A percentile compares a stretch with the other conserved stretches of the same genome.
phyloP scores from a whole-genome alignment of 148 eudicot genomes.

The Euryodendron excelsum region DNA sequence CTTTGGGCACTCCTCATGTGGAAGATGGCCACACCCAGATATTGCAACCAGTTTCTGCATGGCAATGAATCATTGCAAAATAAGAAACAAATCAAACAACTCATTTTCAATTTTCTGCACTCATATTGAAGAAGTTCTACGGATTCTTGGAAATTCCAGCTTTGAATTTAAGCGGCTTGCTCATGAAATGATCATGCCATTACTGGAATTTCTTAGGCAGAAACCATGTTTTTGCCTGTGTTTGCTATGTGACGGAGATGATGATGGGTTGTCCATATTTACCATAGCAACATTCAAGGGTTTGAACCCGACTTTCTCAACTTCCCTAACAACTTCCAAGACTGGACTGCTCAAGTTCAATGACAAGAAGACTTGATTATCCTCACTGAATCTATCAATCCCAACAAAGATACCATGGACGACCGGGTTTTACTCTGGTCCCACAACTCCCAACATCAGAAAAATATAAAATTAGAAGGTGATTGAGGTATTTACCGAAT shows the following conservation, averaged over 20 bases:
- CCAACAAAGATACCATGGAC: background rate
- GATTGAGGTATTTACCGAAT: slow-evolving; percentile 66
- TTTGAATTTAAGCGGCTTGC: background rate
- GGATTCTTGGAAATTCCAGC: background rate
- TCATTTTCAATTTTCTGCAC: background rate
- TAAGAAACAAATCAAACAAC: background rate
- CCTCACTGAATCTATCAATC: no score
- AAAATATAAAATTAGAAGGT: background rate
- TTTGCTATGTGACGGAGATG: background rate
- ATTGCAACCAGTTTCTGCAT: slow-evolving; percentile 89
- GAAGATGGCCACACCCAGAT: slow-evolving; percentile 98
- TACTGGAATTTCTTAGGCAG: no score
- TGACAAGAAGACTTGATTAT: no score
- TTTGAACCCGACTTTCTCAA: no score
- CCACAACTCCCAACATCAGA: background rate
- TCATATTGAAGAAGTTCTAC: background rate
- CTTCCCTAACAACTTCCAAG: no score
- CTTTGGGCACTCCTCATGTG: slow-evolving; percentile 97
- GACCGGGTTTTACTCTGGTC: background rate
- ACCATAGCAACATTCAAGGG: no score
- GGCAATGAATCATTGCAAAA: background rate
- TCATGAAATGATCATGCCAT: slow-evolving; percentile 2
- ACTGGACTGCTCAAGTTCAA: no score
- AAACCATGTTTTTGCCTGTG: no score
- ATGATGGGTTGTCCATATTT: background rate